Evolutionary conservation across 331 rosid species (phyloP), one percentile per base, ranked within the genome.

Genomic region (Telfairia occidentalis): DNA sequence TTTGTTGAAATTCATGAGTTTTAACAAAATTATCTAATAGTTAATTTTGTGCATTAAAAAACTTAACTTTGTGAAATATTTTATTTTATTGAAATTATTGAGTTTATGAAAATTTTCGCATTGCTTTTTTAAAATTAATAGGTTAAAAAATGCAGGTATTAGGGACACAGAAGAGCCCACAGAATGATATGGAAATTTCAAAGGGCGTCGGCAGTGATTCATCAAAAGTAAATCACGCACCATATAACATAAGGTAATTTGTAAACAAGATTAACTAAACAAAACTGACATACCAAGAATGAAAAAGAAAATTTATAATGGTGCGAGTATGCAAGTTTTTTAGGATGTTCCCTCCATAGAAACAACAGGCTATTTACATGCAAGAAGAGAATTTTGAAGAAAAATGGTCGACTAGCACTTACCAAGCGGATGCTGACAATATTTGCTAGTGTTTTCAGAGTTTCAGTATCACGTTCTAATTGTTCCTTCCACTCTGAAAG

Each of bases 401-500:
- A 45, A 23, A 35, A 43, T 26, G 21, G 24, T 29, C 29, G 1
- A 0, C 18, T 10, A 60, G 52, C 30, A 86, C 97, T 88, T 86
- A 94, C 98, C 8, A 82, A 7, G 15, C 87, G 85, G 73, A 94
- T 86, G 87, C 85, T 84, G 76, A 77, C 85, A 64, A 92, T 69
- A 81, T 94, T 94, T 66, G 97, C 83, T 66, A 85, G 85, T 43
- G 92, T 90, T 85, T 94, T 94, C 86, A 89, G 76, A 35, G 92
- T 94, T 86, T 94, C 97, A 72, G 84, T 76, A 53, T 94, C 98
- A 13, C 88, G 86, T 71, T 94, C 96, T 85, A 94, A 82, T 79
- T 79, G 91, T 82, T 83, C 88, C 88, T 94, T 91, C 98, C 96
- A 94, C 71, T 90, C 96, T 15, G 82, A 87, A 76, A 94, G 98